Base-by-base conservation (phyloP, 208 protist species). In the Trypanosoma avium region DNA sequence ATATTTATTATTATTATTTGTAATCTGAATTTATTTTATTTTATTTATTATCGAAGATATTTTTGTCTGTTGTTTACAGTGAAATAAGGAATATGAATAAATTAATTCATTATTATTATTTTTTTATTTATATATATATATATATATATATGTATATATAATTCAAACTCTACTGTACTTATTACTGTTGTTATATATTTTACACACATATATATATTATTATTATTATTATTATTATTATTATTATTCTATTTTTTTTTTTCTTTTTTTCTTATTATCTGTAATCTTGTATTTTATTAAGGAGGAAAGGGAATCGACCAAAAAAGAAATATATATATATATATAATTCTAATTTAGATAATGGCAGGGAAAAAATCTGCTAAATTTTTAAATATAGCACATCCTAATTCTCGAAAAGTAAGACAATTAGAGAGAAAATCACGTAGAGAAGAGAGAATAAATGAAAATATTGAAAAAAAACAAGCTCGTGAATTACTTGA, bases 401-500 rank as follows among this genome's bases (percentile, higher is more conserved):
- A 72, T 30, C 88, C 88, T 13, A 76, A 80, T 26, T 79, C 87
- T 48, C 84, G 88, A 21, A 73, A 75, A 19, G 81, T 94, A 67
- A 75, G 83, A n/a, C 84, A 91, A 52, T 45, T 92, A 24, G 68
- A 92, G 59, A 81, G 86, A 46, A 63, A 80, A 29, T 62, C 81
- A 61, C 79, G 81, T 49, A 79, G 85, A 30, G 60, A 64, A 24
- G 26, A 71, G 27, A 56, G 73, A 0, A 48, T 87, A n/a, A 61
- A 62, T 29, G 49, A 33, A 33, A 70, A 82, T 30, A 65, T 60
- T 30, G 49, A 60, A 17, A 77, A 76, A 29, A 69, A 78, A 56
- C 50, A 63, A 22, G 67, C 79, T 57, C 33, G 80, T 21, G 38
- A 72, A 27, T 12, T 46, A 7, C 77, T 78, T 19, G 59, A 73